These are phyloP conservation scores for Albatrellus ellisii DNA, from an alignment of 768 basidiomycete genomes.

Conservation along the genomic window DNA sequence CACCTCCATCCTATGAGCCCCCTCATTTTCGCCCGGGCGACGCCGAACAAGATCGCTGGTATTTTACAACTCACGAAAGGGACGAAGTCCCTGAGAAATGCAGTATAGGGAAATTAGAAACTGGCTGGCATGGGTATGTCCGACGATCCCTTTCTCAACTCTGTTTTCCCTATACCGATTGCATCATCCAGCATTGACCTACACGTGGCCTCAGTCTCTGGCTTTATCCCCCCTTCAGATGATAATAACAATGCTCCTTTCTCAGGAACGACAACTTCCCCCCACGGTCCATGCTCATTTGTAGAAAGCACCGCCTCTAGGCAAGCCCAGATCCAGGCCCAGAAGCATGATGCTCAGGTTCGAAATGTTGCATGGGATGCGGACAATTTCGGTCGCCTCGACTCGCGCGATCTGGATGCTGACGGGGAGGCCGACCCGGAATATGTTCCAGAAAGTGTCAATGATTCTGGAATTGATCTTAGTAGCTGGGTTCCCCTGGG, in stretches of 20 bases:
- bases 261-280: conserved; percentile 27
- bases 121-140: conserved; percentile 61
- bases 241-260: conserved; percentile 41
- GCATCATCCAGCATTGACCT: conserved; percentile 46
- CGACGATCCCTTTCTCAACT: background rate
- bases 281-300: conserved; percentile 35
- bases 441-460: conserved; percentile 18
- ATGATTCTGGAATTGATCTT: conserved; percentile 4
- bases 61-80: conserved; percentile 64
- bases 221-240: conserved; percentile 55
- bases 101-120: conserved; percentile 51
- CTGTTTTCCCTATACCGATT: background rate
- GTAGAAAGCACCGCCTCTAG: conserved; percentile 42
- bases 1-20: conserved; percentile 77
- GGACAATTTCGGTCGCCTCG: conserved; percentile 22
- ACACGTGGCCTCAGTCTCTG: conserved; percentile 59
- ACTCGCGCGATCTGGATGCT: conserved; percentile 35
- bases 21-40: conserved; percentile 68
- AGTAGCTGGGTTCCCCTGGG: conserved; percentile 36
- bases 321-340: conserved; percentile 42
- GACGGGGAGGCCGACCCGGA: conserved; percentile 48
- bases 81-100: conserved; percentile 66
- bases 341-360: conserved; percentile 44
- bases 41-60: conserved; percentile 60
- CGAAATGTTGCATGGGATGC: conserved; percentile 59